These are phyloP conservation scores for Wickerhamiella azymoides DNA, from an alignment of 805 yeast species.

Conservation along the genomic window DNA sequence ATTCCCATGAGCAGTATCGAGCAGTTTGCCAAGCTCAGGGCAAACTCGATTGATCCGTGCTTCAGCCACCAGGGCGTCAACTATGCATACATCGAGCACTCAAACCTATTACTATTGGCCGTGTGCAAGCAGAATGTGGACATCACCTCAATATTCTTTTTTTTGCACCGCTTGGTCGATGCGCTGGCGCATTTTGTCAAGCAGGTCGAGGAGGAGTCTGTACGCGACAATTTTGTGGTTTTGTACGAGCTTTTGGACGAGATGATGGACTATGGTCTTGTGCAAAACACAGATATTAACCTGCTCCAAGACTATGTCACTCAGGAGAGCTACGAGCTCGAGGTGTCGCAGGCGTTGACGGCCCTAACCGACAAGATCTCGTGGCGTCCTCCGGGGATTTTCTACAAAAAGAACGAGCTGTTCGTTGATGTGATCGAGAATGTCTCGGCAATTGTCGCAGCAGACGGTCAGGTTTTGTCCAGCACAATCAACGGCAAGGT, in stretches of 20 bases:
- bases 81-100: constrained; percentile 40
- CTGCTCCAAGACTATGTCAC: constrained; percentile 67
- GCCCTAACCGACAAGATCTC: constrained; percentile 67
- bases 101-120: constrained; percentile 32
- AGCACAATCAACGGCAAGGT: constrained; percentile 63
- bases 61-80: constrained; percentile 35
- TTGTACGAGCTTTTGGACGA: constrained; percentile 79
- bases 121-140: constrained; percentile 28
- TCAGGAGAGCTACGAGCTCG: constrained; percentile 34
- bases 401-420: constrained; percentile 77
- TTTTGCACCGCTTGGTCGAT: constrained; percentile 35
- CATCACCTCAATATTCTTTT: constrained; percentile 43
- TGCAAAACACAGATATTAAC: constrained; percentile 70
- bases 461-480: constrained; percentile 42
- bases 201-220: constrained; percentile 40
- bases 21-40: constrained; percentile 41
- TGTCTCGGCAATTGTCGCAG: constrained; percentile 53
- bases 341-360: constrained; percentile 42
- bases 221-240: constrained; percentile 58
- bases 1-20: constrained; percentile 46
- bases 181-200: constrained; percentile 35
- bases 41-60: constrained; percentile 34
- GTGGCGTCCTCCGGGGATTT: constrained; percentile 88
- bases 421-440: constrained; percentile 75
- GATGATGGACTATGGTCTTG: constrained; percentile 77